Base-by-base conservation (phyloP, 371 early-diverging fungal genomes). In the Mortierella polycephala region DNA sequence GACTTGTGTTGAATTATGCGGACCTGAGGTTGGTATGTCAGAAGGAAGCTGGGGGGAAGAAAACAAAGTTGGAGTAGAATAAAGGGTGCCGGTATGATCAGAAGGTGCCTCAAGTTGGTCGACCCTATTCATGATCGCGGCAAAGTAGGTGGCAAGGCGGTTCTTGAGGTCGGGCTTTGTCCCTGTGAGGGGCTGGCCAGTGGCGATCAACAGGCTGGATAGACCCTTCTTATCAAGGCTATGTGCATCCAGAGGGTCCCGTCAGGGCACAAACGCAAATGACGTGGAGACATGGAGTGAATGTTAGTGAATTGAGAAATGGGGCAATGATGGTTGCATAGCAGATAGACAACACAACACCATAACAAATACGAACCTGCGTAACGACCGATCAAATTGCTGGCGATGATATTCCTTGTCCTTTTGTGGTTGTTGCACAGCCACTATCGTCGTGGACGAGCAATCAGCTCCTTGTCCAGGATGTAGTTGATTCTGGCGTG, bases 161-260 rank as follows among this genome's bases (percentile, higher is more conserved):
- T 66, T 21, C 37, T 37, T 40, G 11, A 75, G 58, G 14, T 58
- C 60, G 46, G 71, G 50, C 16, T 75, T 75, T 45, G 62, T 65
- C 13, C 75, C 75, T 7, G 75, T 30, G 7, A 66, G 47, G 11
- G 62, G 70, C n/a, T 51, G 71, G 1, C 75, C 75, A 11, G 67
- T 70, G 7, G 62, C 66, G 37, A 30, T 20, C 21, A 69, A 23
- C n/a, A 75, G 44, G 0, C 23, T 10, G 1, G 71, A 54, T 0
- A 75, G 67, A 13, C 65, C 67, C 18, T 63, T 69, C 16, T 45
- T 39, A 3, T 2, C 39, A 10, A 75, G 62, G 10, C 75, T 75
- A 6, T 7, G 9, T 3, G 6, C 16, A 30, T 30, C n/a, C n/a
- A 55, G 11, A 55, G 13, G 7, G n/a, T 16, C n/a, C n/a, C 10